Evolutionary conservation across 164 flowering plant species (phyloP).

Genomic region (Stephania cephalantha): DNA sequence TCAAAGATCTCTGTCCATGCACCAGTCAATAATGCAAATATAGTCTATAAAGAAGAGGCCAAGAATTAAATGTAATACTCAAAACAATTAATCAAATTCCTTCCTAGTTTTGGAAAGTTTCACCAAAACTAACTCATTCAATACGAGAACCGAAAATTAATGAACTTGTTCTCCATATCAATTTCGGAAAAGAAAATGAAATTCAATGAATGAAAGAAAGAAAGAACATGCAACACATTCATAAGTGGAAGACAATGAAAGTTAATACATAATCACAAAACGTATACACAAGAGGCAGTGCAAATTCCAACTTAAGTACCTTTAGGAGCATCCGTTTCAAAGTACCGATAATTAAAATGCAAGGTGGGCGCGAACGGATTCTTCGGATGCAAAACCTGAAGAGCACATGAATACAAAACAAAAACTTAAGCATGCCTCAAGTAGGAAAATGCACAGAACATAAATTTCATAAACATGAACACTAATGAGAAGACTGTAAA

Average conservation of each 20-base stretch:
- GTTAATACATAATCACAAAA: neutral
- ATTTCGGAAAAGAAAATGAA: neutral
- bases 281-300: neutral
- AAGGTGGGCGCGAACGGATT: slow-evolving; percentile 95
- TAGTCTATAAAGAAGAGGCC: too few relatives aligned
- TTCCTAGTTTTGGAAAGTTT: too few relatives aligned
- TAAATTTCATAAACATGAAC: neutral
- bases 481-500: neutral
- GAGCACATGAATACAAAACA: neutral
- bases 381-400: slow-evolving; percentile 93
- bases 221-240: neutral
- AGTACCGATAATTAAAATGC: slow-evolving; percentile 95
- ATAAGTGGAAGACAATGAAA: neutral
- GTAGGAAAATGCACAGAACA: neutral
- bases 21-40: too few relatives aligned
- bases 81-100: too few relatives aligned
- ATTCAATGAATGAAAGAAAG: neutral
- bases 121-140: too few relatives aligned
- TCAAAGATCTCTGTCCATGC: too few relatives aligned
- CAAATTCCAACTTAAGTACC: slow-evolving; percentile 30
- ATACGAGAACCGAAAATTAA: neutral
- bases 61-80: too few relatives aligned
- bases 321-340: slow-evolving; percentile 96
- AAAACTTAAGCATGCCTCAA: neutral
- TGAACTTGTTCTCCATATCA: neutral